A percentile compares a stretch with the other conserved stretches of the same genome.
Evolutionary conservation across 164 flowering plant species (phyloP).

Genomic region (Saururus chinensis): DNA sequence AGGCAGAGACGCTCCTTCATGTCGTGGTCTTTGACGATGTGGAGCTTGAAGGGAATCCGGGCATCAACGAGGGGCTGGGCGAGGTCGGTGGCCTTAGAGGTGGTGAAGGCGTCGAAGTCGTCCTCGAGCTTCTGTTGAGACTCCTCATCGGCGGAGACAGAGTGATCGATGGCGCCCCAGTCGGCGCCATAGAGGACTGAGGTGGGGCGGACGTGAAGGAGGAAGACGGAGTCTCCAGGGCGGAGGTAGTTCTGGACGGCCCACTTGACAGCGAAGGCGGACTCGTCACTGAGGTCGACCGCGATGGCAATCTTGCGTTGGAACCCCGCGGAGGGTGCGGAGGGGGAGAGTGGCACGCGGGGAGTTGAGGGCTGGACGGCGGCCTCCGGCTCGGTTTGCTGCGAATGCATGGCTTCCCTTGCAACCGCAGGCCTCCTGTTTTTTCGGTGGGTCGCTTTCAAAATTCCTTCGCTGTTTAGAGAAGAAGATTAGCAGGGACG

Average conservation of each 20-base stretch:
- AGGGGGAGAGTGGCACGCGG: no score
- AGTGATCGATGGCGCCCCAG: constrained; percentile 48
- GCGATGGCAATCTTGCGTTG: constrained; percentile 62
- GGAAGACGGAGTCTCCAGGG: constrained; percentile 63
- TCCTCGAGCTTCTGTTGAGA: constrained; percentile 47
- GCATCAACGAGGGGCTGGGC: constrained; percentile 54
- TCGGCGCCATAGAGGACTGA: constrained; percentile 74
- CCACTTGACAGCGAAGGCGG: constrained; percentile 77
- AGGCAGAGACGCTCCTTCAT: constrained; percentile 74
- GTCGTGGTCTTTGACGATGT: constrained; percentile 75
- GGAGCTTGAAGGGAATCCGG: constrained; percentile 51
- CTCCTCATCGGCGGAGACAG: constrained; percentile 23
- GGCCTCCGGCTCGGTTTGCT: no score
- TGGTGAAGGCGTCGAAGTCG: constrained; percentile 50
- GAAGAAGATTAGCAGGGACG: no score
- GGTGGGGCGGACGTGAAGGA: constrained; percentile 74
- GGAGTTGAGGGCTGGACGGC: constrained; percentile 16
- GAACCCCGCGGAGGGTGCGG: constrained; percentile 25
- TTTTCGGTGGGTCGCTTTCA: no score
- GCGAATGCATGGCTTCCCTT: no score
- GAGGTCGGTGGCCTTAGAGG: constrained; percentile 33
- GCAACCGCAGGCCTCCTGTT: no score
- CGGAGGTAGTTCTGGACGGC: constrained; percentile 79
- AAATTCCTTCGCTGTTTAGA: no score
- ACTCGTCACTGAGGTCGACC: constrained; percentile 76